These are phyloP conservation scores for Plicaturopsis crispa DNA, from an alignment of 768 basidiomycete species.

Conservation along the genomic window DNA sequence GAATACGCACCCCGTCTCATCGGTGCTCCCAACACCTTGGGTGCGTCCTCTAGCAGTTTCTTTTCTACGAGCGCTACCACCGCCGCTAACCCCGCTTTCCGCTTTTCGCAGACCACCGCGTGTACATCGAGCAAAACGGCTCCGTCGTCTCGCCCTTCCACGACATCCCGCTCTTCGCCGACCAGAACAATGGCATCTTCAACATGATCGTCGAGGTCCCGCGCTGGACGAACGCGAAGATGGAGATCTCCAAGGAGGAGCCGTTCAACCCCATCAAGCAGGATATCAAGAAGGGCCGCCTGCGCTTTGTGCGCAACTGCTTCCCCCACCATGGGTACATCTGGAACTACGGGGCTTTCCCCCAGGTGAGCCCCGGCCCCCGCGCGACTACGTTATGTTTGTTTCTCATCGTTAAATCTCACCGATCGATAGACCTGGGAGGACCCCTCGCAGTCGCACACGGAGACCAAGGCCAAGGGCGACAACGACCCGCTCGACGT, in stretches of 20 bases:
- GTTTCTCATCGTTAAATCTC: not conserved
- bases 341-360: slow-evolving; percentile 99
- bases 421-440: slow-evolving; percentile 82
- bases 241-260: slow-evolving; percentile 99
- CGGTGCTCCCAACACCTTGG: slow-evolving; percentile 89
- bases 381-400: not conserved
- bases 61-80: slow-evolving; percentile 9
- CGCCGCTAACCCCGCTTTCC: slow-evolving; percentile 15
- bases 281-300: slow-evolving; percentile 93
- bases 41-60: slow-evolving; percentile 33
- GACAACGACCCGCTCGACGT: slow-evolving; percentile 99
- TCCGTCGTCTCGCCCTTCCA: slow-evolving; percentile 84
- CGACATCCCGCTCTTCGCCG: slow-evolving; percentile 97
- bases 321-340: slow-evolving; percentile 99
- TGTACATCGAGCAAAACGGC: slow-evolving; percentile 88
- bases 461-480: slow-evolving; percentile 97
- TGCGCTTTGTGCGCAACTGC: slow-evolving; percentile 98
- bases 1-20: slow-evolving; percentile 73
- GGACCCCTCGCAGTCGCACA: slow-evolving; percentile 77
- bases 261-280: slow-evolving; percentile 99
- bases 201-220: slow-evolving; percentile 99
- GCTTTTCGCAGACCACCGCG: slow-evolving; percentile 72
- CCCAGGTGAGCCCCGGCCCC: slow-evolving; percentile 54
- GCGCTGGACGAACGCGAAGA: slow-evolving; percentile 99
- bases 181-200: slow-evolving; percentile 89